Evolutionary conservation across 108 stramenopile genomes (phyloP).

Genomic region (Bacterosira constricta): DNA sequence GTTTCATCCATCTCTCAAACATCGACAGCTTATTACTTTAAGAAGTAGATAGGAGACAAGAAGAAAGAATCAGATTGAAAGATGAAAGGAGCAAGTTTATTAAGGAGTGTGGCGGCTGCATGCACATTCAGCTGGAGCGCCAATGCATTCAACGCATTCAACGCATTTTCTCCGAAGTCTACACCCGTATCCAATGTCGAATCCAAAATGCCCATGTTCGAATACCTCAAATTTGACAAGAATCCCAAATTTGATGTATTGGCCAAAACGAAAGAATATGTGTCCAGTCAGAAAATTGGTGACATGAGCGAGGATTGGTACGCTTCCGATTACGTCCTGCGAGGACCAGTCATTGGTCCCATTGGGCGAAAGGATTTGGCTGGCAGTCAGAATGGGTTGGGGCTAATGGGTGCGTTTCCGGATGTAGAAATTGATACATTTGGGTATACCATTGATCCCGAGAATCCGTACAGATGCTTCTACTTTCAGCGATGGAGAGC

Average conservation of each 20-base stretch:
- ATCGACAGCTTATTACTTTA: too few relatives aligned
- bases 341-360: conserved; percentile 54
- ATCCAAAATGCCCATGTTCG: conserved; percentile 22
- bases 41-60: too few relatives aligned
- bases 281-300: conserved; percentile 12
- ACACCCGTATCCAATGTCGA: not conserved
- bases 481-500: conserved; percentile 57
- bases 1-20: too few relatives aligned
- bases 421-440: conserved; percentile 36
- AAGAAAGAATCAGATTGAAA: not conserved
- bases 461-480: conserved; percentile 56
- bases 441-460: conserved; percentile 57
- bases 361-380: conserved; percentile 36
- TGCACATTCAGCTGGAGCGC: not conserved
- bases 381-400: conserved; percentile 32
- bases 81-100: not conserved
- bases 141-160: conserved; percentile 27
- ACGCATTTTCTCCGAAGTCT: conserved; percentile 7
- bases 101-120: not conserved
- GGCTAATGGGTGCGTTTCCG: conserved; percentile 42
- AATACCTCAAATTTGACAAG: conserved; percentile 23
- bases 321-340: conserved; percentile 47
- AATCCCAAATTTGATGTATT: conserved; percentile 41
- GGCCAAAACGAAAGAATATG: conserved; percentile 40
- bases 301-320: conserved; percentile 15